Base-by-base conservation (phyloP, 73 alveolate genomes). In the Stentor coeruleus region DNA sequence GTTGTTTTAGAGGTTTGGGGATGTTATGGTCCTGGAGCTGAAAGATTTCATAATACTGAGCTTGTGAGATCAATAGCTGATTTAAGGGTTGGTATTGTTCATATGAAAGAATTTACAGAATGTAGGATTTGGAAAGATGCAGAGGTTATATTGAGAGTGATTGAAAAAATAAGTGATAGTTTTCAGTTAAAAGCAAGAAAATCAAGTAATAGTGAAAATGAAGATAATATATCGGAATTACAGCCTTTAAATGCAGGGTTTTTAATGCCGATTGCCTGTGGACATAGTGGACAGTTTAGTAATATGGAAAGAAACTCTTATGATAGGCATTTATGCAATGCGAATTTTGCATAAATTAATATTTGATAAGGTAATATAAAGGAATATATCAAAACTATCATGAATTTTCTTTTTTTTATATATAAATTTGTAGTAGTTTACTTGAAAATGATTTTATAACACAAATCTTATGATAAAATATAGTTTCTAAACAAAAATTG, bases 1-100 rank as follows among this genome's bases (percentile, higher is more conserved):
- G 11, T n/a, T 20, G 31, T n/a, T 14, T 37, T 75, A n/a, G 74
- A 75, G 28, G 33, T 75, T 6, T 75, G 83, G 58, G 83, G 83
- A 20, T 37, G 83, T 39, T 75, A 11, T 20, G 20, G 20, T 20
- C 28, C 28, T 49, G 6, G 6, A 11, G 6, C 20, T 20, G 6
- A 11, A 6, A 49, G 66, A 6, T 11, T 49, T 20, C 28, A 49
- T 49, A 11, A 11, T 11, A 11, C 66, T 20, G 28, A 6, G 20
- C 20, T 49, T 11, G 20, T 20, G 28, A 6, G 66, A 11, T 49
- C 66, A 49, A 49, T 49, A 49, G 6, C 66, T 11, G 66, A 49
- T 20, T 11, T 49, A 20, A 6, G 20, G 20, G 66, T 11, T 11
- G 6, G 66, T 20, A 49, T 49, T 11, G 66, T 20, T 11, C 20